Percentiles rank a stretch among this genome's conserved stretches.
Conservation (phyloP, 2,329 filamentous ascomycete genomes). For the Graphiopsis chlorocephala region DNA sequence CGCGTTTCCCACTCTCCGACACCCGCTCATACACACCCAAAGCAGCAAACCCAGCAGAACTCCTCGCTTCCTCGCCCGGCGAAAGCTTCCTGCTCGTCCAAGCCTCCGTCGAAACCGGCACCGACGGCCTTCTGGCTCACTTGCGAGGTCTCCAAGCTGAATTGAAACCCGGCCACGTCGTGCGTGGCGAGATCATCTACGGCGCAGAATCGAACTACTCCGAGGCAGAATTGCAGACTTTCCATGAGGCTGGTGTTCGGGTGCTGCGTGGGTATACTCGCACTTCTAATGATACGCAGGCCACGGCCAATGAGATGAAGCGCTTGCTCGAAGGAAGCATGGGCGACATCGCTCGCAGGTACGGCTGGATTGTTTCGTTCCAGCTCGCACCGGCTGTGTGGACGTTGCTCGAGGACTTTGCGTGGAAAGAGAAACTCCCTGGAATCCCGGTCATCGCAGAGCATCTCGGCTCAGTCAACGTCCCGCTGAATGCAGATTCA, state of each 20-base stretch:
- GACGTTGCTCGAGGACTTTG: not conserved
- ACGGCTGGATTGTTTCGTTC: not conserved
- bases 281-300: not conserved
- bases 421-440: not conserved
- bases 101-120: not conserved
- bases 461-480: conserved; percentile 1
- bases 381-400: not conserved
- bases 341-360: not conserved
- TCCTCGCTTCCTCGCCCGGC: not conserved
- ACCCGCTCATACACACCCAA: not conserved
- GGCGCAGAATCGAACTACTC: not conserved
- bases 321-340: not conserved
- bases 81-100: conserved; percentile 1
- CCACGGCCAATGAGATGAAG: not conserved
- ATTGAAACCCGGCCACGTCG: not conserved
- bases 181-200: conserved; percentile 3
- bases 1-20: not conserved
- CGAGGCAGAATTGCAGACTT: not conserved
- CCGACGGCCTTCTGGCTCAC: not conserved
- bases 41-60: not conserved
- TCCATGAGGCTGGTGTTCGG: not conserved
- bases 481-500: not conserved
- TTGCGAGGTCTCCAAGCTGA: not conserved
- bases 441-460: not conserved
- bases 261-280: not conserved